Conservation (phyloP, 2,329 filamentous ascomycete species). For the Paecilomyces variotii region DNA sequence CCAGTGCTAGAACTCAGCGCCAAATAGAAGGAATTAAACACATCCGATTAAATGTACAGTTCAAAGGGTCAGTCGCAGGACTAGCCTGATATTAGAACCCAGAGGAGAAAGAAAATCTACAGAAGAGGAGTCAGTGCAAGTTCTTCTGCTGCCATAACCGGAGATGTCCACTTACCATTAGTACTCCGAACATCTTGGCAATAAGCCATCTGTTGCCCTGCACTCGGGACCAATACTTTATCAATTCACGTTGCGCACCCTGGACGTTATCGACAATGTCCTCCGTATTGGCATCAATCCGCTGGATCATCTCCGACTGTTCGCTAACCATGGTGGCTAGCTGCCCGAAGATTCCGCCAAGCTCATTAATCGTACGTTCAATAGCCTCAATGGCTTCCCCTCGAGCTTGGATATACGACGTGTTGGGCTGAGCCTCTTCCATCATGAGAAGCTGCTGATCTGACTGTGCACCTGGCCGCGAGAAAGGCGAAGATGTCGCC, state of each 20-base stretch:
- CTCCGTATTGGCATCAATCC: slow-evolving; percentile 95
- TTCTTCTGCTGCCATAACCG: not conserved
- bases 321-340: slow-evolving; percentile 94
- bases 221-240: slow-evolving; percentile 95
- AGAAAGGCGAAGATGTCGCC: slow-evolving; percentile 39
- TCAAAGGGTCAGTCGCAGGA: not conserved
- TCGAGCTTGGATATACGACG: slow-evolving; percentile 85
- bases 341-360: slow-evolving; percentile 89
- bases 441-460: slow-evolving; percentile 87
- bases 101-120: slow-evolving; percentile 44
- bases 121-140: not conserved
- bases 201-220: slow-evolving; percentile 94
- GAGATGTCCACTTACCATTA: slow-evolving; percentile 54
- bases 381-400: slow-evolving; percentile 96
- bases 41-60: not conserved
- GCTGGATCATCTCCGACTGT: slow-evolving; percentile 94
- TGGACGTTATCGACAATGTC: slow-evolving; percentile 98
- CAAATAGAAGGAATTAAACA: not conserved
- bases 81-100: slow-evolving; percentile 53
- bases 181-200: slow-evolving; percentile 69
- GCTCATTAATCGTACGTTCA: slow-evolving; percentile 85
- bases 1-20: not conserved
- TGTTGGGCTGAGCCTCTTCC: slow-evolving; percentile 81
- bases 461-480: slow-evolving; percentile 47
- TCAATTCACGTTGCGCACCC: slow-evolving; percentile 84